Percentiles rank a stretch among this genome's conserved stretches.
phyloP scores from a whole-genome alignment of 257 asterid species.

The Henckelia pumila region DNA sequence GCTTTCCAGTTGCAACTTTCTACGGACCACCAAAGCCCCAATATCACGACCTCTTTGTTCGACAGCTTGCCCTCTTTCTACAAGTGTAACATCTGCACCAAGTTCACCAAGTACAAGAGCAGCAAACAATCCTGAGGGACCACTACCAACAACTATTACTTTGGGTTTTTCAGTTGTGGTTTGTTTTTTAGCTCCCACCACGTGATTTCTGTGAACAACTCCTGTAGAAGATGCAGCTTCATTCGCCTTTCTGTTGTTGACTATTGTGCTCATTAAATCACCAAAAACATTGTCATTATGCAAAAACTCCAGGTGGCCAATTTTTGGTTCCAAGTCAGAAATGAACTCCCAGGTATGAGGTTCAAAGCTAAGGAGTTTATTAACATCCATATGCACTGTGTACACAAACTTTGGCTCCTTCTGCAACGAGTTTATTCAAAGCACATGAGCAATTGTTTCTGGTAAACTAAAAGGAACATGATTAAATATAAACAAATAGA shows the following conservation, averaged over 20 bases:
- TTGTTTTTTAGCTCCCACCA: conserved; percentile 27
- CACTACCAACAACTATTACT: conserved; percentile 88
- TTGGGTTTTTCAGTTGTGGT: conserved; percentile 50
- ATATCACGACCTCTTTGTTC: conserved; percentile 95
- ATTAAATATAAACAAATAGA: conserved; percentile 5
- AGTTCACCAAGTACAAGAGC: conserved; percentile 95
- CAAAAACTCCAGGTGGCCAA: conserved; percentile 66
- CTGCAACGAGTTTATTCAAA: conserved; percentile 41
- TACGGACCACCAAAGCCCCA: conserved; percentile 91
- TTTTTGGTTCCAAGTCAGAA: conserved; percentile 68
- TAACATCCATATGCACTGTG: conserved; percentile 80
- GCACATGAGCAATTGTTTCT: conserved; percentile 11
- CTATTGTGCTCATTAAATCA: conserved; percentile 56
- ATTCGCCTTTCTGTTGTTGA: conserved; percentile 30
- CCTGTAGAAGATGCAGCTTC: conserved; percentile 35
- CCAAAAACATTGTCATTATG: conserved; percentile 36
- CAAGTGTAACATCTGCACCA: conserved; percentile 85
- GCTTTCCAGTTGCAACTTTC: conserved; percentile 76
- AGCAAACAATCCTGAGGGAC: conserved; percentile 95
- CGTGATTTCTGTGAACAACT: conserved; percentile 20
- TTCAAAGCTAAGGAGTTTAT: conserved; percentile 58
- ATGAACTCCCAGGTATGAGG: conserved; percentile 84
- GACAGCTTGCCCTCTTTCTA: conserved; percentile 95
- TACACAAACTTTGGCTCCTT: conserved; percentile 86
- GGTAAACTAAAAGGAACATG: conserved; percentile 11